These are phyloP conservation scores for Tetrahymena thermophila DNA, from an alignment of 73 alveolate genomes.

Conservation along the genomic window DNA sequence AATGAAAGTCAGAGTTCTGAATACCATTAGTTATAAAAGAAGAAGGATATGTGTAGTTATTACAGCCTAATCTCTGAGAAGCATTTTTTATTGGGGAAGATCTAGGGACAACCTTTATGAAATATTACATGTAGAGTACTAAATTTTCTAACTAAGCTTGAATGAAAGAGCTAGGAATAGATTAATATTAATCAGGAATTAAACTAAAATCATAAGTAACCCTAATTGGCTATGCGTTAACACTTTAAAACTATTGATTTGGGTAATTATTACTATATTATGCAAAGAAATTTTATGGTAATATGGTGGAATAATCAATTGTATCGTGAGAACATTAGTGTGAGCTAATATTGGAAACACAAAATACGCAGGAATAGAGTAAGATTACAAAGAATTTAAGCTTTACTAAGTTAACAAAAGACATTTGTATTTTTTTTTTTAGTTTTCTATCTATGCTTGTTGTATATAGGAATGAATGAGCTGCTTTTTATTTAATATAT, in stretches of 20 bases:
- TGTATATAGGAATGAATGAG: neutral
- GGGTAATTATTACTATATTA: neutral
- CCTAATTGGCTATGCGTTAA: neutral
- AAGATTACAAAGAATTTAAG: too few species aligned
- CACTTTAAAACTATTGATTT: neutral
- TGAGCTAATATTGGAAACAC: neutral
- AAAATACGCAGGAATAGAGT: too few species aligned
- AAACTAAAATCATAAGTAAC: neutral
- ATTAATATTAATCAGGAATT: neutral
- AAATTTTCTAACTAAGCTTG: neutral
- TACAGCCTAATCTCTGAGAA: neutral
- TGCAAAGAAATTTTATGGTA: neutral
- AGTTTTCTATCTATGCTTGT: too few species aligned
- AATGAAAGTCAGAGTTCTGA: neutral
- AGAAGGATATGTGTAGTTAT: neutral
- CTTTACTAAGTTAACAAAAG: too few species aligned
- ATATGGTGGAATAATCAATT: neutral
- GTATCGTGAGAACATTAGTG: neutral
- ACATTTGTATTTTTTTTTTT: too few species aligned
- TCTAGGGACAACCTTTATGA: neutral
- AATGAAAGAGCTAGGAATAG: neutral
- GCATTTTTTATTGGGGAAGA: neutral
- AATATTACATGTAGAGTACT: neutral
- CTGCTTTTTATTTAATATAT: too few species aligned
- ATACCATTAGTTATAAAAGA: neutral